Conservation (phyloP, 2,329 filamentous ascomycete species). For the Cordyceps cateniannulata region DNA sequence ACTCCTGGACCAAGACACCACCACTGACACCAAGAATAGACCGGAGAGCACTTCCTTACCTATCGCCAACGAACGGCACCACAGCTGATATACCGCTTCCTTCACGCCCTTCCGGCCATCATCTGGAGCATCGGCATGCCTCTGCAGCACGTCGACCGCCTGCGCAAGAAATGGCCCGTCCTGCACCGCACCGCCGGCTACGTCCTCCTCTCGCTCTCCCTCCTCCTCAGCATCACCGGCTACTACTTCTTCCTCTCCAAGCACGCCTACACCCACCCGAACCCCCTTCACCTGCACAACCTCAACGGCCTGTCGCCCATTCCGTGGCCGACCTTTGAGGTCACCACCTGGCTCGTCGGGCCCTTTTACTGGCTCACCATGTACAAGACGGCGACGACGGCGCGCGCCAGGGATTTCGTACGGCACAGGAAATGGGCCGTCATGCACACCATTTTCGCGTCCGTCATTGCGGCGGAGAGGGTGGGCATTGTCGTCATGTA, state of each 20-base stretch:
- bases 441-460: background rate
- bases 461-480: background rate
- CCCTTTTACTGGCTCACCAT: background rate
- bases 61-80: background rate
- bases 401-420: background rate
- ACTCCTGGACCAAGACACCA: background rate
- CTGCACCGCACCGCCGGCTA: constrained; percentile 6
- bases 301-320: background rate
- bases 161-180: constrained; percentile 4
- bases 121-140: constrained; percentile 11
- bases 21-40: background rate
- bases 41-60: background rate
- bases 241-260: background rate
- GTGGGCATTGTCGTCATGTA: background rate
- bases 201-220: background rate
- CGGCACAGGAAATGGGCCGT: constrained; percentile 8
- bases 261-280: background rate
- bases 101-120: background rate
- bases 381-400: constrained; percentile 3
- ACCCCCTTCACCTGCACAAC: background rate
- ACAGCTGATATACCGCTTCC: background rate
- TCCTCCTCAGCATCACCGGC: constrained; percentile 6
- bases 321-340: constrained; percentile 5
- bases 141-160: constrained; percentile 5
- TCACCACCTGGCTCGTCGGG: background rate